Percentiles rank a stretch among this genome's conserved stretches.
phyloP scores from a whole-genome alignment of 2,329 filamentous ascomycete genomes.

The Hypoxylon sp. region DNA sequence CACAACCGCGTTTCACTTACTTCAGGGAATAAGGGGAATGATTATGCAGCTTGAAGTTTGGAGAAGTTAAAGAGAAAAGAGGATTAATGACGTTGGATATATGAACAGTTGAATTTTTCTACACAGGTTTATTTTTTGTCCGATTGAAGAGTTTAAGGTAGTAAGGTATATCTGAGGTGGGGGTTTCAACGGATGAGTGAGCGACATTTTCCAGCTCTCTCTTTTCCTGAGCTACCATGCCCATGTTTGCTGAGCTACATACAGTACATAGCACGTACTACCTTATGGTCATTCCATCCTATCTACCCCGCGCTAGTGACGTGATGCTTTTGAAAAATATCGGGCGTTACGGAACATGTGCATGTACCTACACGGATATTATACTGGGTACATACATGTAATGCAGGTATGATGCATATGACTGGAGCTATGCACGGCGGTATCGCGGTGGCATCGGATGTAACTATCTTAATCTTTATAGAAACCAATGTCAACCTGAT shows the following conservation, averaged over 20 bases:
- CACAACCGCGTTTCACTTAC: conserved; percentile 42
- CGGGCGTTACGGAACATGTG: conserved; percentile 12
- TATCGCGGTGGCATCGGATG: conserved; percentile 20
- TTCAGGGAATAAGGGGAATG: conserved; percentile 11
- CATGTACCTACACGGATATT: conserved; percentile 9
- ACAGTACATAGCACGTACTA: too few relatives aligned
- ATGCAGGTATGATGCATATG: too few relatives aligned
- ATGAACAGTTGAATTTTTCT: conserved; percentile 10
- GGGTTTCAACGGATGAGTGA: conserved; percentile 35
- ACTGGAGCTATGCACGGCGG: conserved; percentile 11
- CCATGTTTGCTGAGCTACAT: conserved; percentile 10
- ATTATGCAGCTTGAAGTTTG: conserved; percentile 18
- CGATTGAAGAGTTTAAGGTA: conserved; percentile 3
- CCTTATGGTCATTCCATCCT: conserved; percentile 8
- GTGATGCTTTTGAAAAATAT: conserved; percentile 40
- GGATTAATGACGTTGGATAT: conserved; percentile 14
- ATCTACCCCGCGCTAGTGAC: conserved; percentile 47
- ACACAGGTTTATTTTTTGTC: conserved; percentile 6
- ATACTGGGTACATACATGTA: not conserved
- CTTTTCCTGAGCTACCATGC: not conserved
- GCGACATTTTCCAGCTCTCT: conserved; percentile 35
- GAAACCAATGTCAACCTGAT: not conserved
- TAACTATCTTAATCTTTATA: conserved; percentile 8
- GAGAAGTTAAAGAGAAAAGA: not conserved
- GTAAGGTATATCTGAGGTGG: conserved; percentile 1